A percentile compares a stretch with the other conserved stretches of the same genome.
Evolutionary conservation across 345 rosid genomes (phyloP).

Genomic region (Limnanthes douglasii): DNA sequence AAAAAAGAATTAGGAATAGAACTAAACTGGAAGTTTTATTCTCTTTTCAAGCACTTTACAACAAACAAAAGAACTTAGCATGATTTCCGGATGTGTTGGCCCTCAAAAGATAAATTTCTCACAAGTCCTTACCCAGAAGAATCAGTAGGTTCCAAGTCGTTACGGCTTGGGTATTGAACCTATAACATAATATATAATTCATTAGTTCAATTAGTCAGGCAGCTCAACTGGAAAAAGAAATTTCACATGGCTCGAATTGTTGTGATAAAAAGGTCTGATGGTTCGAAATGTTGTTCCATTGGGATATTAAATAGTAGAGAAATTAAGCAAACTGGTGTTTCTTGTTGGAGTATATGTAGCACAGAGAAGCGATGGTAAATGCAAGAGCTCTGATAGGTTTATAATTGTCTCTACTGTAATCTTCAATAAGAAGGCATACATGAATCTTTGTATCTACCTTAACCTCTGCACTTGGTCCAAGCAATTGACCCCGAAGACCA

Average conservation of each 20-base stretch:
- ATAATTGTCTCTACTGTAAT: too few species aligned
- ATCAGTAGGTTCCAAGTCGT: conserved; percentile 31
- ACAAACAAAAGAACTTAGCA: not conserved
- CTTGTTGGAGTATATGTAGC: not conserved
- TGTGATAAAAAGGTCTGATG: too few species aligned
- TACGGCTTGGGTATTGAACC: conserved; percentile 77
- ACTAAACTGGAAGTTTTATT: conserved; percentile 1
- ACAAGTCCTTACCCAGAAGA: conserved; percentile 25
- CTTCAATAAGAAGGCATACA: too few species aligned
- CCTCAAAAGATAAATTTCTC: not conserved
- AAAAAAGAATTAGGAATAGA: conserved; percentile 12
- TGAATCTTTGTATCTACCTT: conserved; percentile 69
- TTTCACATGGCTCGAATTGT: too few species aligned
- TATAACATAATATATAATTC: conserved; percentile 14
- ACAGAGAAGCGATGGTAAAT: not conserved
- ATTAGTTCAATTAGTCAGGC: conserved; percentile 9
- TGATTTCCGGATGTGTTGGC: too few species aligned
- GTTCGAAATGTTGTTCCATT: too few species aligned
- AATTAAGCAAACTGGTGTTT: too few species aligned
- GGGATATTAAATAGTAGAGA: too few species aligned
- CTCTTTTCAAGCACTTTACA: too few species aligned
- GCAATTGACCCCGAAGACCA: conserved; percentile 86
- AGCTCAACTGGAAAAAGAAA: too few species aligned
- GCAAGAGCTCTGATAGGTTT: too few species aligned
- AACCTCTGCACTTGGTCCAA: conserved; percentile 52